These are phyloP conservation scores for Colletotrichum sp. DNA, from an alignment of 2,329 filamentous ascomycete genomes.

Conservation along the genomic window DNA sequence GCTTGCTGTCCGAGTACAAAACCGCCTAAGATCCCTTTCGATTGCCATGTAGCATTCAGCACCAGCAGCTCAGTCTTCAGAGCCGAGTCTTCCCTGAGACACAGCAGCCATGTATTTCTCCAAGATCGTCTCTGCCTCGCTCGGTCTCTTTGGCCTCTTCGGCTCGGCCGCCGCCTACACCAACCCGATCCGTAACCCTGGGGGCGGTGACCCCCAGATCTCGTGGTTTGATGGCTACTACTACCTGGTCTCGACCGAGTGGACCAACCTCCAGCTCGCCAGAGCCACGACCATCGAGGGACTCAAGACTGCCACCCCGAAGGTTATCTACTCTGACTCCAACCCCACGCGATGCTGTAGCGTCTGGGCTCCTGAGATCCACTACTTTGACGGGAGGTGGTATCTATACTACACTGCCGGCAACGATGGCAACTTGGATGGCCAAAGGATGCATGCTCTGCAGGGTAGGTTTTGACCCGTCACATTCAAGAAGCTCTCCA, in stretches of 20 bases:
- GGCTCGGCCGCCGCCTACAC: conserved; percentile 41
- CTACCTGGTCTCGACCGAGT: conserved; percentile 62
- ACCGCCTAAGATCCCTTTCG: not conserved
- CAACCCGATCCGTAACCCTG: conserved; percentile 55
- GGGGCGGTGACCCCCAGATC: conserved; percentile 59
- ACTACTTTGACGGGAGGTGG: conserved; percentile 53
- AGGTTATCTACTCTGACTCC: conserved; percentile 53
- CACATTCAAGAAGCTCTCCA: not conserved
- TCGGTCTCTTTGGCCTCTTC: conserved; percentile 20
- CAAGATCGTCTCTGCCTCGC: not conserved
- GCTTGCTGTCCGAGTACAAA: not conserved
- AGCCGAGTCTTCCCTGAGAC: not conserved
- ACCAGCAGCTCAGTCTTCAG: not conserved
- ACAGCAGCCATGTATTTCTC: not conserved
- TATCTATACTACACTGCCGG: conserved; percentile 65
- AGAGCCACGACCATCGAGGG: conserved; percentile 58
- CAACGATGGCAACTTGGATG: conserved; percentile 45
- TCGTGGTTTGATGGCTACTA: conserved; percentile 59
- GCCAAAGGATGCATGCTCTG: conserved; percentile 57
- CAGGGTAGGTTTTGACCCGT: conserved; percentile 40
- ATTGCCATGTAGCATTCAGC: not conserved
- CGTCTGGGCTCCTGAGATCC: conserved; percentile 63
- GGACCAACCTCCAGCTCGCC: conserved; percentile 59
- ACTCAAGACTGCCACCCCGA: conserved; percentile 56
- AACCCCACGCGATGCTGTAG: conserved; percentile 55